These are phyloP conservation scores for Ilex paraguariensis DNA, from an alignment of 305 asterid genomes.

Conservation along the genomic window DNA sequence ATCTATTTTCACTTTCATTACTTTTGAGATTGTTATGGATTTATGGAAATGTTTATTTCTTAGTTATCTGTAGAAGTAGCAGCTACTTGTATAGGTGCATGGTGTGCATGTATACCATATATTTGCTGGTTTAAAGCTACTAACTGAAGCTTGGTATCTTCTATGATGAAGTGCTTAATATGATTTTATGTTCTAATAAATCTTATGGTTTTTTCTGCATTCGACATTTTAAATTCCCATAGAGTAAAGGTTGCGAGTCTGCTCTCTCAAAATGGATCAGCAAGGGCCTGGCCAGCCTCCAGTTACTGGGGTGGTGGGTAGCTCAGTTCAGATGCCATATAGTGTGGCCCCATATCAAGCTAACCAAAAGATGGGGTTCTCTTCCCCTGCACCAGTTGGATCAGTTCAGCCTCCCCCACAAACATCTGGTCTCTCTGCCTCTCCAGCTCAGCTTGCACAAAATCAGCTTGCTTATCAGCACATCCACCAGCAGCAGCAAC, in stretches of 20 bases:
- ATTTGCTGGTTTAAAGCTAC: no score
- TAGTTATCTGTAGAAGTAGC: no score
- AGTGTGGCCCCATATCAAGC: conserved; percentile 59
- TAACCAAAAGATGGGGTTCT: conserved; percentile 58
- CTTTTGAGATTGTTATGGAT: no score
- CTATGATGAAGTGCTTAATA: no score
- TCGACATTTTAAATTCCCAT: not conserved
- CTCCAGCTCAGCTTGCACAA: conserved; percentile 75
- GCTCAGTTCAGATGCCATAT: conserved; percentile 62
- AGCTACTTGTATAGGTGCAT: no score
- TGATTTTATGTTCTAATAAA: no score
- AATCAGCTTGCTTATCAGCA: conserved; percentile 93
- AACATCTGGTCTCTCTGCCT: conserved; percentile 55
- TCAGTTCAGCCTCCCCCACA: conserved; percentile 65
- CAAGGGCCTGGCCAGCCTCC: conserved; percentile 81
- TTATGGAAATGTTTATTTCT: no score
- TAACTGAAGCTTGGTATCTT: no score
- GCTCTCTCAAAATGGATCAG: conserved; percentile 52
- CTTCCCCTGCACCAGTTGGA: conserved; percentile 57
- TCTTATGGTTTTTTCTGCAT: no score
- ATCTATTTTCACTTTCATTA: no score
- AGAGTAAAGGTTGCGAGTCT: conserved; percentile 1
- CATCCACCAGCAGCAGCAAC: conserved; percentile 87
- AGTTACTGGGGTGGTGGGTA: conserved; percentile 50
- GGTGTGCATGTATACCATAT: no score